These are phyloP conservation scores for Penicillium maclennaniae DNA, from an alignment of 495 filamentous ascomycete genomes.

Conservation along the genomic window DNA sequence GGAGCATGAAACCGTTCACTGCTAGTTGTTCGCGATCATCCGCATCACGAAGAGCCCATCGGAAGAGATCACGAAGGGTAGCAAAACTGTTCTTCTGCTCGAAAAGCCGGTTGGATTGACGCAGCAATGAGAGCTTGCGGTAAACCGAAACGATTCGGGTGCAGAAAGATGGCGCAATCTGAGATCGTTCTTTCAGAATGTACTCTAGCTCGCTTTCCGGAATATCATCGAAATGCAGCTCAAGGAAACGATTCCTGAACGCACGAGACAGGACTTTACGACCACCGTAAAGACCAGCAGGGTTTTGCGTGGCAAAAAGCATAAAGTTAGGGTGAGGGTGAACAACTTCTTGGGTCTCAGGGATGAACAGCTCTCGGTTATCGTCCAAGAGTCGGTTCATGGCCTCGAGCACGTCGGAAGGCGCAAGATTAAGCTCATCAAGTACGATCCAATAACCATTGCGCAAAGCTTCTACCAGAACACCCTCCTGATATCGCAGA, in stretches of 20 bases:
- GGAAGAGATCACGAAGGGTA: conserved; percentile 91
- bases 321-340: conserved; percentile 92
- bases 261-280: conserved; percentile 89
- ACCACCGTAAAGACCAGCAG: conserved; percentile 91
- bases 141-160: conserved; percentile 90
- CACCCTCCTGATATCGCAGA: conserved; percentile 85
- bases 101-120: conserved; percentile 85
- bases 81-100: conserved; percentile 98
- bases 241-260: conserved; percentile 94
- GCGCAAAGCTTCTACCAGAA: conserved; percentile 87
- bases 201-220: conserved; percentile 91
- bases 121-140: conserved; percentile 78
- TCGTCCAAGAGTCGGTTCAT: conserved; percentile 93
- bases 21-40: conserved; percentile 87
- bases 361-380: conserved; percentile 95
- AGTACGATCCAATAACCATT: conserved; percentile 97
- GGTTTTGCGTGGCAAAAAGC: conserved; percentile 99
- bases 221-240: conserved; percentile 97
- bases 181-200: conserved; percentile 82
- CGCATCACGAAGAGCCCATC: conserved; percentile 87
- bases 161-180: conserved; percentile 89
- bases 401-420: conserved; percentile 93
- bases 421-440: conserved; percentile 93
- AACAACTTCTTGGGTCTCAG: conserved; percentile 92
- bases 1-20: conserved; percentile 89